A percentile compares a stretch with the other conserved stretches of the same genome.
Evolutionary conservation across 1,139 yeast species (phyloP).

Genomic region (Wickerhamomyces sp.): DNA sequence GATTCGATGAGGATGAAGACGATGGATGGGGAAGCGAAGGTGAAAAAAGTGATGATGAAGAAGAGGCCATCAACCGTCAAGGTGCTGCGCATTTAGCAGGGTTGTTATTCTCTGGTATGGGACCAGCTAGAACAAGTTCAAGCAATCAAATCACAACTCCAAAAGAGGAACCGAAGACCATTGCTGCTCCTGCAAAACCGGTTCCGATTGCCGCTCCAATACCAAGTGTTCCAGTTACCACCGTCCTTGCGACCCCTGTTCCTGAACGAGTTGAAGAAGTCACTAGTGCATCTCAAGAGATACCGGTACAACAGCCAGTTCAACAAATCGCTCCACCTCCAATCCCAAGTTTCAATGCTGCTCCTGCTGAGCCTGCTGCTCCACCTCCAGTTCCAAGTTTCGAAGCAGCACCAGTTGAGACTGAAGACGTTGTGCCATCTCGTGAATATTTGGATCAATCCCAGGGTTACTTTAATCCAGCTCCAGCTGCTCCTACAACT

Average conservation of each 20-base stretch:
- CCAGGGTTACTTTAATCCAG: slow-evolving; percentile 22
- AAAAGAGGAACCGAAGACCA: slow-evolving; percentile 20
- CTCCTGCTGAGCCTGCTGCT: slow-evolving; percentile 10
- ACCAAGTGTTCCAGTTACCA: not conserved
- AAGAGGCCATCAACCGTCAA: slow-evolving; percentile 22
- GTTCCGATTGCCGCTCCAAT: slow-evolving; percentile 11
- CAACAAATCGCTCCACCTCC: slow-evolving; percentile 1
- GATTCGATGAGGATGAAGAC: slow-evolving; percentile 18
- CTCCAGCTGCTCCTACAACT: slow-evolving; percentile 24
- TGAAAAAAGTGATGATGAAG: slow-evolving; percentile 19
- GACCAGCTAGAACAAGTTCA: slow-evolving; percentile 17
- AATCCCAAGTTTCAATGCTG: slow-evolving; percentile 1
- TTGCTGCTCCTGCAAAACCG: slow-evolving; percentile 17
- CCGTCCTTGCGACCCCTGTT: not conserved
- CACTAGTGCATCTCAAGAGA: slow-evolving; percentile 1
- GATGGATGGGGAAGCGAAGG: slow-evolving; percentile 7
- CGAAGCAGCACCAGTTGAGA: too few relatives aligned
- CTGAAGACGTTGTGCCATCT: too few relatives aligned
- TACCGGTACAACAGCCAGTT: not conserved
- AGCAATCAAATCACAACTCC: slow-evolving; percentile 12
- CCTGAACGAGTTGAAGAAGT: not conserved
- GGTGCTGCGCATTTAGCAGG: slow-evolving; percentile 27
- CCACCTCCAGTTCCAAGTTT: slow-evolving; percentile 21
- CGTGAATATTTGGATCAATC: too few relatives aligned
- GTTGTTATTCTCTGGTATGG: slow-evolving; percentile 25